Evolutionary conservation across 495 filamentous ascomycete genomes (phyloP).

Genomic region (Rusavskia elegans): DNA sequence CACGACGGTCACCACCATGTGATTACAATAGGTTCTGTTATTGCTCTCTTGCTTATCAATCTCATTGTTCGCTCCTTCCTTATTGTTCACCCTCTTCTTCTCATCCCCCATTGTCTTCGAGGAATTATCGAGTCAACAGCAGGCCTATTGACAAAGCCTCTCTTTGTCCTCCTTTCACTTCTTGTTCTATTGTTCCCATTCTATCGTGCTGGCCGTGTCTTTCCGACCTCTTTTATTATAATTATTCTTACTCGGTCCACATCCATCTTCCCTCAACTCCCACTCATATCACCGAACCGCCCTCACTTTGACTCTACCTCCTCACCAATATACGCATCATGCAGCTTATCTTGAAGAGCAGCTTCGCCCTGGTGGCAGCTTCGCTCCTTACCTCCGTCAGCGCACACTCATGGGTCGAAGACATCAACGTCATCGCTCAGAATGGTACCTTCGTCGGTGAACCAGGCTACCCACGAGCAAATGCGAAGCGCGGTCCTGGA

Average conservation of each 20-base stretch:
- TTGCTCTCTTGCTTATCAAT: neutral
- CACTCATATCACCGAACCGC: neutral
- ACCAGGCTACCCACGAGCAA: constrained; percentile 51
- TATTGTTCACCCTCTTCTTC: neutral
- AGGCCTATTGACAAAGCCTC: neutral
- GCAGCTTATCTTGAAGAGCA: neutral
- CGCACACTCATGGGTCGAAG: constrained; percentile 70
- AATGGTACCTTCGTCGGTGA: constrained; percentile 59
- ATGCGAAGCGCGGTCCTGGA: constrained; percentile 31
- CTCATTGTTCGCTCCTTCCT: neutral
- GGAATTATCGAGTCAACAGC: neutral
- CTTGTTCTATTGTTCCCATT: neutral
- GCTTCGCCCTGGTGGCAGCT: constrained; percentile 12
- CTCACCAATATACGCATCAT: neutral
- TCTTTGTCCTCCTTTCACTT: neutral
- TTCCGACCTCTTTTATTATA: neutral
- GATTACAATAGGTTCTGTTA: neutral
- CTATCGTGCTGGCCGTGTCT: neutral
- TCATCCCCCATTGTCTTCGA: neutral
- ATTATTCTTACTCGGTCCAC: neutral
- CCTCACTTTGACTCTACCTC: neutral
- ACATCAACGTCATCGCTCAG: constrained; percentile 47
- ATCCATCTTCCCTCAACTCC: neutral
- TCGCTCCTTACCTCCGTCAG: constrained; percentile 21
- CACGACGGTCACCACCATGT: neutral